Conservation (phyloP, 805 yeast species). For the Hanseniaspora hatyaiensis region DNA sequence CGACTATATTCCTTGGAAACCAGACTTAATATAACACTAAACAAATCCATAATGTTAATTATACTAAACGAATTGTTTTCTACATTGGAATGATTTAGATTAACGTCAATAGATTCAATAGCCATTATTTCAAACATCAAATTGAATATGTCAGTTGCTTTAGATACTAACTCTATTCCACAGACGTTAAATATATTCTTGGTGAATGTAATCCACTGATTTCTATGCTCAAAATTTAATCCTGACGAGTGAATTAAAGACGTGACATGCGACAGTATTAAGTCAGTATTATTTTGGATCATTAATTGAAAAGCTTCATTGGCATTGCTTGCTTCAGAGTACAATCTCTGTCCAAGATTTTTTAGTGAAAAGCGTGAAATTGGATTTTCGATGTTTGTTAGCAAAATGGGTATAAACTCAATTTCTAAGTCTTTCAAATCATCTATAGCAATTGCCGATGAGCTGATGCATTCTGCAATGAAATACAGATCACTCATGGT, state of each 20-base stretch:
- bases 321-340: neutral
- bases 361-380: neutral
- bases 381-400: constrained; percentile 5
- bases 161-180: constrained; percentile 8
- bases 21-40: constrained; percentile 1
- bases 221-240: neutral
- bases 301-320: neutral
- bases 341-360: neutral
- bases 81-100: neutral
- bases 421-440: constrained; percentile 5
- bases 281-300: neutral
- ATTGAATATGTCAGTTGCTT: constrained; percentile 6
- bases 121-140: constrained; percentile 10
- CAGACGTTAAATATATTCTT: constrained; percentile 4
- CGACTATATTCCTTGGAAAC: neutral
- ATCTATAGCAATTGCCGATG: neutral
- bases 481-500: neutral
- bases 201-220: constrained; percentile 5
- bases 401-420: constrained; percentile 1
- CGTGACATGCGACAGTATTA: constrained; percentile 7
- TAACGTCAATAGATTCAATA: neutral
- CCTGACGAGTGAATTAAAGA: neutral
- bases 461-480: neutral
- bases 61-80: neutral
- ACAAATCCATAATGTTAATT: neutral